Conservation (phyloP, 176 grass and related monocot species). For the Bromus sterilis region DNA sequence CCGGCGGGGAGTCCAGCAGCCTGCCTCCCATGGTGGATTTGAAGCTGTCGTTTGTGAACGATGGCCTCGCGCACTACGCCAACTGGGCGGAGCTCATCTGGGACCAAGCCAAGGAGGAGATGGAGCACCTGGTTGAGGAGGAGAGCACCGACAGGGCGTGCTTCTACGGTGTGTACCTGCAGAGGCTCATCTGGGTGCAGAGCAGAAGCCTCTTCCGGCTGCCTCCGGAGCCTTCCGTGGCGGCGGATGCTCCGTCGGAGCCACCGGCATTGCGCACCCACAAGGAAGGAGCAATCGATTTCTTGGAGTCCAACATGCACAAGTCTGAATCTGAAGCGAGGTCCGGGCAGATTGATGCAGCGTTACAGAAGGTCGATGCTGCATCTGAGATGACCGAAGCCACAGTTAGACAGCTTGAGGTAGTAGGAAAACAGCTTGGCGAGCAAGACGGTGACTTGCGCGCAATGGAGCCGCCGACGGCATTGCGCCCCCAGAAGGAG, state of each 20-base stretch:
- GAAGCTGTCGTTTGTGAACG: no score
- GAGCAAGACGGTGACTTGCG: neutral
- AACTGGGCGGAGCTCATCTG: neutral
- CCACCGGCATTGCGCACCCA: neutral
- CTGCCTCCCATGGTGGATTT: no score
- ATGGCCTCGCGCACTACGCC: no score
- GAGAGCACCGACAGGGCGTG: neutral
- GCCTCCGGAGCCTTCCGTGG: neutral
- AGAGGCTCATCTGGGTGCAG: neutral
- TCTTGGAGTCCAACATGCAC: neutral
- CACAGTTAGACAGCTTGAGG: neutral
- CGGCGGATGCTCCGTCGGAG: no score
- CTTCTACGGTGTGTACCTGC: neutral
- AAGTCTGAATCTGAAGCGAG: neutral
- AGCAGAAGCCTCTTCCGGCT: neutral
- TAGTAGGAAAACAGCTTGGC: neutral
- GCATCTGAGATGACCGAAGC: neutral
- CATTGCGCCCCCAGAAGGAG: neutral
- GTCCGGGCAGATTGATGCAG: neutral
- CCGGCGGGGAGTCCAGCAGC: no score
- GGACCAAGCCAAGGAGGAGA: neutral
- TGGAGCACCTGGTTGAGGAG: neutral
- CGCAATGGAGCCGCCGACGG: neutral
- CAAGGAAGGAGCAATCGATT: neutral
- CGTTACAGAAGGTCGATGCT: neutral